Evolutionary conservation across 495 filamentous ascomycete species (phyloP).

Genomic region (Penicillium taxi): DNA sequence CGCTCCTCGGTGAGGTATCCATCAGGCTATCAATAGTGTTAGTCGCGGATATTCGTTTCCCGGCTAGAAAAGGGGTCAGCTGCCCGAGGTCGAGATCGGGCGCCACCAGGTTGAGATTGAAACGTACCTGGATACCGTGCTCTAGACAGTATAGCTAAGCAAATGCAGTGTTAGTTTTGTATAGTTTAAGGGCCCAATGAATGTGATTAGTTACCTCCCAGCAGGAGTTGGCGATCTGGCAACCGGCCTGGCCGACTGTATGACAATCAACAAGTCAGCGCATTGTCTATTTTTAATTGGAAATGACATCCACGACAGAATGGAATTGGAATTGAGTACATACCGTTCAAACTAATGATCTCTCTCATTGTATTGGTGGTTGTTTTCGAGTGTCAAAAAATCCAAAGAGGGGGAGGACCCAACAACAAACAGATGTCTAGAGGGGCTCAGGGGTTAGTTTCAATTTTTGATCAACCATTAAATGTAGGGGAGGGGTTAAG

Average conservation of each 20-base stretch:
- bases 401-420: slow-evolving; percentile 27
- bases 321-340: slow-evolving; percentile 18
- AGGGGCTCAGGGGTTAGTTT: slow-evolving; percentile 23
- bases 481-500: slow-evolving; percentile 12
- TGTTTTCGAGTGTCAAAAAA: slow-evolving; percentile 28
- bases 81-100: slow-evolving; percentile 12
- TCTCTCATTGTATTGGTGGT: slow-evolving; percentile 77
- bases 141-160: slow-evolving; percentile 96
- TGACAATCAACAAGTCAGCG: slow-evolving; percentile 16
- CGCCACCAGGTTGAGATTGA: slow-evolving; percentile 11
- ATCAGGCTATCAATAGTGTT: slow-evolving; percentile 63
- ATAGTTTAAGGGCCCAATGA: slow-evolving; percentile 7
- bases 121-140: slow-evolving; percentile 94
- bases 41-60: slow-evolving; percentile 18
- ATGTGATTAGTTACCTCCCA: slow-evolving; percentile 71
- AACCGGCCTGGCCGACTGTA: slow-evolving; percentile 97
- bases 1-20: slow-evolving; percentile 98
- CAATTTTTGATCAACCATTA: slow-evolving; percentile 2
- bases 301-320: slow-evolving; percentile 4
- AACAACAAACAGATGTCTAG: slow-evolving; percentile 29
- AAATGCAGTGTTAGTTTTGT: slow-evolving; percentile 21
- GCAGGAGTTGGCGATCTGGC: slow-evolving; percentile 99
- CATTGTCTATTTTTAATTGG: slow-evolving; percentile 14
- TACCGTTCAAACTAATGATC: slow-evolving; percentile 99
- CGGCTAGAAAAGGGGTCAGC: slow-evolving; percentile 16